These are phyloP conservation scores for Amylocarpus encephaloides DNA, from an alignment of 2,329 filamentous ascomycete species.

Conservation along the genomic window DNA sequence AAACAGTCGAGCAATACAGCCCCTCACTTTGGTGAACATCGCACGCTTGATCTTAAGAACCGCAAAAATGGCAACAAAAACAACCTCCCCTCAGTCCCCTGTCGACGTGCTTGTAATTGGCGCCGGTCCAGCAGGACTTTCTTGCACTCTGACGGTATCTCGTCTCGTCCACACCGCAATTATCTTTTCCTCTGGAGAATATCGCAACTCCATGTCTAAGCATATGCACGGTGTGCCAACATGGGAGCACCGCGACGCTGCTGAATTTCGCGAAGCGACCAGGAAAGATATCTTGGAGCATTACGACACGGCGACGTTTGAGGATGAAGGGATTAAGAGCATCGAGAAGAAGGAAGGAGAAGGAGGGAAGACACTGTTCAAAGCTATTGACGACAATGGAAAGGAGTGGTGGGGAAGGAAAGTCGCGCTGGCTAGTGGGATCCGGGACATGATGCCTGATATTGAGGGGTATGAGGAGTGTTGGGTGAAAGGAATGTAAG, in stretches of 20 bases:
- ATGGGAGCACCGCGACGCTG: constrained; percentile 34
- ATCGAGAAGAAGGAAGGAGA: constrained; percentile 14
- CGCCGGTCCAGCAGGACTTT: constrained; percentile 40
- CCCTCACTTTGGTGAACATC: background rate
- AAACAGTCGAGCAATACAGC: background rate
- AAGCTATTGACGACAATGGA: constrained; percentile 38
- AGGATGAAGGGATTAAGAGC: constrained; percentile 23
- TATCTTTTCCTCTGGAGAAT: constrained; percentile 38
- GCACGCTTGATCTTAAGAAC: too few species aligned
- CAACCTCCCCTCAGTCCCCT: background rate
- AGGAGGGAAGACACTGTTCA: constrained; percentile 28
- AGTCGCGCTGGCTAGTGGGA: constrained; percentile 49
- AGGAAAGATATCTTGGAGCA: constrained; percentile 32
- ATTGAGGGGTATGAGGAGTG: constrained; percentile 49
- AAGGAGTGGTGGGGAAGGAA: constrained; percentile 43
- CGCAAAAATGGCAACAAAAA: background rate
- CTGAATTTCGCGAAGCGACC: constrained; percentile 30
- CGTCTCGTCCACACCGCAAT: constrained; percentile 35
- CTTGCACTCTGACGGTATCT: constrained; percentile 35
- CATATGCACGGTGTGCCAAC: constrained; percentile 41
- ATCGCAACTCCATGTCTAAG: constrained; percentile 36
- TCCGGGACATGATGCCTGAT: constrained; percentile 44
- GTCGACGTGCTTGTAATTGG: constrained; percentile 36
- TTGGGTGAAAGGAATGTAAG: constrained; percentile 37
- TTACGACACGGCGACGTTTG: constrained; percentile 34